Evolutionary conservation across 1,284 basidiomycete species (phyloP).

Genomic region (Rhizopogon hawkerae): DNA sequence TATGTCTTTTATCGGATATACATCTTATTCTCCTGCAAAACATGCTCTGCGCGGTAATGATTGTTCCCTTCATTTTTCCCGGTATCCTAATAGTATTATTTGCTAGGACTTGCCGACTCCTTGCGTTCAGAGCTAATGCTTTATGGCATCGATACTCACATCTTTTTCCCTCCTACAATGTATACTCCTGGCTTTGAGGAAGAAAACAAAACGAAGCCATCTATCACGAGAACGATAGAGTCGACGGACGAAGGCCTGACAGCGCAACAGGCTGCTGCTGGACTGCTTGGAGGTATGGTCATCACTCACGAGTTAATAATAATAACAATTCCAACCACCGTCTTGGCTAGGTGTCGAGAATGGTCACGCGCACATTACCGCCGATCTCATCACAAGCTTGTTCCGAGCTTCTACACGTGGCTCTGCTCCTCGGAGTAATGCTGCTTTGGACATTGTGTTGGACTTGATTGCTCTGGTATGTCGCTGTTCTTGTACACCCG

Average conservation of each 20-base stretch:
- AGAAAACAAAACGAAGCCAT: conserved; percentile 80
- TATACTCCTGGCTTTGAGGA: conserved; percentile 71
- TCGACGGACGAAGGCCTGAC: conserved; percentile 63
- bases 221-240: conserved; percentile 75
- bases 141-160: conserved; percentile 75
- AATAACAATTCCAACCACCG: neutral
- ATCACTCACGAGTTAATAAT: conserved; percentile 1
- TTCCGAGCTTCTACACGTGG: conserved; percentile 68
- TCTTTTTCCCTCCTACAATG: conserved; percentile 86
- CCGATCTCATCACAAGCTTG: conserved; percentile 59
- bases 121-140: conserved; percentile 77
- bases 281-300: conserved; percentile 54
- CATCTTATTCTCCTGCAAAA: conserved; percentile 83
- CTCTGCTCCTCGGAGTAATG: conserved; percentile 41
- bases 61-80: neutral
- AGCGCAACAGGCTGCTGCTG: conserved; percentile 59
- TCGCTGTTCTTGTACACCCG: neutral
- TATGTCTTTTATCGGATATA: conserved; percentile 78
- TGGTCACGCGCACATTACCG: conserved; percentile 72
- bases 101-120: conserved; percentile 76
- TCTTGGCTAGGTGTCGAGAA: conserved; percentile 52
- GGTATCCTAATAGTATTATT: neutral
- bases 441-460: conserved; percentile 2
- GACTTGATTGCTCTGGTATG: conserved; percentile 7
- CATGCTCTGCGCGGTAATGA: conserved; percentile 76